These are phyloP conservation scores for Phytophthora chlamydospora DNA, from an alignment of 352 stramenopile species.

Conservation along the genomic window DNA sequence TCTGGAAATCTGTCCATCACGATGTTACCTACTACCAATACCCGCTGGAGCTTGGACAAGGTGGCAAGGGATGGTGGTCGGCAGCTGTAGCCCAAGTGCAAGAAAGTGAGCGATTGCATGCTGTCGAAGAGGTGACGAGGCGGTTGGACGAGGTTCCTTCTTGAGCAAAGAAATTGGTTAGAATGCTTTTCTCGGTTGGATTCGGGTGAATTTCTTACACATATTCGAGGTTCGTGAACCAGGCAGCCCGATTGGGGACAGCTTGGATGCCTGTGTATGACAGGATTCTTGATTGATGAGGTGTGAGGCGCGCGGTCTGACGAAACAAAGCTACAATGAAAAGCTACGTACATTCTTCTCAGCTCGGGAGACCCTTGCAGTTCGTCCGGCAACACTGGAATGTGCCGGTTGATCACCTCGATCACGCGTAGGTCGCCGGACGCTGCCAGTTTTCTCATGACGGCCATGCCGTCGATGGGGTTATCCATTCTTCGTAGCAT, in stretches of 20 bases:
- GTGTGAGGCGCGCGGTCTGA: too few species aligned
- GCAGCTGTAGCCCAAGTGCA: conserved; percentile 39
- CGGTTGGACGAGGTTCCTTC: conserved; percentile 29
- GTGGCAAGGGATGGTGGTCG: too few species aligned
- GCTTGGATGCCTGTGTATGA: conserved; percentile 29
- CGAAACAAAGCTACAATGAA: neutral
- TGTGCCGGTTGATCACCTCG: conserved; percentile 29
- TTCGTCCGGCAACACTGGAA: conserved; percentile 17
- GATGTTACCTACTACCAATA: neutral
- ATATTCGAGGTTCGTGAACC: conserved; percentile 28
- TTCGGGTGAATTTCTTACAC: conserved; percentile 17
- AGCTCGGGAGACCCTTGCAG: conserved; percentile 23
- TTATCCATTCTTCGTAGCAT: conserved; percentile 19
- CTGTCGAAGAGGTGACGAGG: conserved; percentile 24
- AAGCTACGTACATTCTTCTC: conserved; percentile 21
- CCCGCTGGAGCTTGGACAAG: conserved; percentile 10
- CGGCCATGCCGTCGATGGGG: conserved; percentile 3
- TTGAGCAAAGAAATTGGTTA: neutral
- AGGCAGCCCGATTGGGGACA: conserved; percentile 20
- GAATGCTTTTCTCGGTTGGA: too few species aligned
- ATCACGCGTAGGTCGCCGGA: conserved; percentile 21
- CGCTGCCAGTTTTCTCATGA: conserved; percentile 20
- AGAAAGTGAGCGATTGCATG: conserved; percentile 30
- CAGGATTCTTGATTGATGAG: conserved; percentile 8
- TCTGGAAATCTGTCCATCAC: conserved; percentile 8